Conservation (phyloP, 345 rosid species). For the Noccaea bulbosa region DNA sequence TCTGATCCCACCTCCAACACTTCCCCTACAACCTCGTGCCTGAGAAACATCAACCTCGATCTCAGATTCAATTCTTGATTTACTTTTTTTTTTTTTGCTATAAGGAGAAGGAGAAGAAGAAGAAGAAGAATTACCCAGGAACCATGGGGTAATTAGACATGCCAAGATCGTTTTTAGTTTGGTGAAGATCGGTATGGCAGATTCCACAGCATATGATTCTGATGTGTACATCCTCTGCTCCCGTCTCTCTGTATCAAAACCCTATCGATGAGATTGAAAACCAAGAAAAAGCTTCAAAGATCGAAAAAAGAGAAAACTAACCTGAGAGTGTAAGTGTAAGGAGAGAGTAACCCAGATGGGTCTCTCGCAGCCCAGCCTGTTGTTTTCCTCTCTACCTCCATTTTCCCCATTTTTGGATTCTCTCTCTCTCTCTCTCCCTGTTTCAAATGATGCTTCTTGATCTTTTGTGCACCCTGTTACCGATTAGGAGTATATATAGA, state of each 20-base stretch:
- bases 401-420: constrained; percentile 32
- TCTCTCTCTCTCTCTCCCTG: constrained; percentile 7
- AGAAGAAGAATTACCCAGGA: constrained; percentile 56
- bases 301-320: constrained; percentile 18
- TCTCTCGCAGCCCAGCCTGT: constrained; percentile 85
- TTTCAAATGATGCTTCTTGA: constrained; percentile 11
- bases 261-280: neutral
- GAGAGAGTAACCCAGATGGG: constrained; percentile 70
- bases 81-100: neutral
- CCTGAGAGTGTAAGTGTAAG: constrained; percentile 71
- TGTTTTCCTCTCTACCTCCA: constrained; percentile 38
- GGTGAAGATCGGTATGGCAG: constrained; percentile 80
- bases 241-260: constrained; percentile 58
- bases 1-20: constrained; percentile 67
- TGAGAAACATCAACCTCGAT: constrained; percentile 25
- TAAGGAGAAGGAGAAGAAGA: neutral
- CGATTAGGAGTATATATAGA: constrained; percentile 4
- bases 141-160: constrained; percentile 77
- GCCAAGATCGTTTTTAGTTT: constrained; percentile 64
- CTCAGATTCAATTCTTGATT: neutral
- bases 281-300: neutral
- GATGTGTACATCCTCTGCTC: constrained; percentile 68
- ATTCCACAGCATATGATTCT: constrained; percentile 70
- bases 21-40: constrained; percentile 86
- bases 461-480: constrained; percentile 12